A percentile compares a stretch with the other conserved stretches of the same genome.
Evolutionary conservation across 805 yeast genomes (phyloP).

Genomic region (Metschnikowia borealis): DNA sequence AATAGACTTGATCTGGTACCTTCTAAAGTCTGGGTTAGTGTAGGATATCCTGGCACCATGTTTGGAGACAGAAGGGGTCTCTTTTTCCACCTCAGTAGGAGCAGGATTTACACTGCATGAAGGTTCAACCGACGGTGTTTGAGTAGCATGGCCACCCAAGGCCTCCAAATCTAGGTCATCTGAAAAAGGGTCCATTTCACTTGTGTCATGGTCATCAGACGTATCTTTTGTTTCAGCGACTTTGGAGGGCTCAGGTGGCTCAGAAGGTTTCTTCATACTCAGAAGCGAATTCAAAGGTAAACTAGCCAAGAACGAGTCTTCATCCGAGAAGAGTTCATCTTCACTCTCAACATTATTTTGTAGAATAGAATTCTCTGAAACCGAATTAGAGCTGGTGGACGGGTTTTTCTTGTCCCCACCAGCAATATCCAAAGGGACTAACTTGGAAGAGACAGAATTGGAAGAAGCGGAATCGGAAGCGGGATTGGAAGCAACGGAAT

Average conservation of each 20-base stretch:
- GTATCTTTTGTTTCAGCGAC: not conserved
- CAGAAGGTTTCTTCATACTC: not conserved
- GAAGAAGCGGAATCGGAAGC: not conserved
- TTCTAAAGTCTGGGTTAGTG: slow-evolving; percentile 41
- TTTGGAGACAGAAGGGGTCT: not conserved
- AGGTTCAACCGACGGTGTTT: slow-evolving; percentile 10
- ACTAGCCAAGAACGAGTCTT: slow-evolving; percentile 20
- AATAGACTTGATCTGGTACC: slow-evolving; percentile 44
- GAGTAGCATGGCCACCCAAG: slow-evolving; percentile 14
- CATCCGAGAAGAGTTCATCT: slow-evolving; percentile 22
- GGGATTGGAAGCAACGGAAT: too few species aligned
- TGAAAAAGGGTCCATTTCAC: slow-evolving; percentile 18
- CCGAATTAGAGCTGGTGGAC: not conserved
- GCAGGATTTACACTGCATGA: not conserved
- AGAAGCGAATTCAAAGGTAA: slow-evolving; percentile 11
- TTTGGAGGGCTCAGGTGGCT: not conserved
- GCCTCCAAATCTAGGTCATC: slow-evolving; percentile 17
- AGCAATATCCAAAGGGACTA: not conserved
- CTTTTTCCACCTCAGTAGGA: not conserved
- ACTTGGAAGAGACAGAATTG: too few species aligned
- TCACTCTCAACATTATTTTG: not conserved
- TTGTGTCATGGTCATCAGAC: not conserved
- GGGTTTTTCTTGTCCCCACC: not conserved
- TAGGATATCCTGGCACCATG: slow-evolving; percentile 39
- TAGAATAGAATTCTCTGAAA: not conserved